Evolutionary conservation across 2,329 filamentous ascomycete genomes (phyloP), one percentile per base, ranked within the genome.

Genomic region (Chaetomium globosum): DNA sequence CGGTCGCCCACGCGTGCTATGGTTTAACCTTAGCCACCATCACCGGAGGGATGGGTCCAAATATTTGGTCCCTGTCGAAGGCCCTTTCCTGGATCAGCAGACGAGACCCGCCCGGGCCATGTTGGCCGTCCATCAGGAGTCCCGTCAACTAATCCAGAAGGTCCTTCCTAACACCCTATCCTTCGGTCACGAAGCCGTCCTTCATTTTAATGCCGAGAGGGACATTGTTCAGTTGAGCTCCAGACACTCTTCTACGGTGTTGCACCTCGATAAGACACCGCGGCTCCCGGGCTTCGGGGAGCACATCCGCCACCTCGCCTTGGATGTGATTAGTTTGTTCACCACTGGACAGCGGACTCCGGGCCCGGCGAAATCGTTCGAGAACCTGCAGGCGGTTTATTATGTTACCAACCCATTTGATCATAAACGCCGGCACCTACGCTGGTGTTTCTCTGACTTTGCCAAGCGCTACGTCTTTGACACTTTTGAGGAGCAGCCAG

Each of bases 131-230:
- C 66, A 74, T 59, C 68, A 52, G 6, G 75, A 79, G 70, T 77
- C 74, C 64, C 76, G 77, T 16, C 46, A 63, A 9, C 63, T 76
- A 6, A 77, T 73, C 2, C 65, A 76, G 31, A 70, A 65, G 46
- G 65, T 66, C 8, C 75, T 78, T 54, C 77, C 77, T 0, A 72
- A 79, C 61, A 68, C 59, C 4, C 63, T 78, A 4, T 9, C 56
- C 21, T 51, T 76, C 39, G 62, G 23, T 0, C 67, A 66, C 55
- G 30, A 31, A 0, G 61, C 52, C 23, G 13, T 68, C 2, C 3
- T 78, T 54, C 73, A 73, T 26, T 77, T 74, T 62, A 68, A 75
- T 30, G 67, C 68, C 23, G 60, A 71, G 3, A 71, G 57, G 12
- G 77, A 79, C 54, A 55, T 79, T 1, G 61, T 77, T 19, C 67